Evolutionary conservation across 345 rosid species (phyloP), one percentile per base, ranked within the genome.

Genomic region (Brassica cretica): DNA sequence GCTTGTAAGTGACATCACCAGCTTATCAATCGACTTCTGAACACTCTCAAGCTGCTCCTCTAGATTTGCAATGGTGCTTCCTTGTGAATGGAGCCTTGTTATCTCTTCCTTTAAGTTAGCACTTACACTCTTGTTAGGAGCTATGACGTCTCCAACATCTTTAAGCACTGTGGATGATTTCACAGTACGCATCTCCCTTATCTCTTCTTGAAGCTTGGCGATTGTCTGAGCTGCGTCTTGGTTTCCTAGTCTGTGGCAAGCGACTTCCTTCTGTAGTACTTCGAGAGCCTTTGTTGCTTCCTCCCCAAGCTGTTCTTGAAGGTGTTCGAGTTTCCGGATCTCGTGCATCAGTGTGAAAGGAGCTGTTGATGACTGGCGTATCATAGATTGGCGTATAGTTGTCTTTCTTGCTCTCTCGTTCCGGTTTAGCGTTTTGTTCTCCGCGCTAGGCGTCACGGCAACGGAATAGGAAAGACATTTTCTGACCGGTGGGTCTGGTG

Each of bases 141-240:
- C 83, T 70, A 87, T 46, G 68, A 68, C 84, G 76, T 75, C 86
- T 84, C 80, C 98, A 73, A 89, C 81, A 69, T 84, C 93, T 76
- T 88, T 85, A 12, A 88, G 79, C 74, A 78, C 69, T 32, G 89
- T 71, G 11, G 83, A 75, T 49, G 73, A 3, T 76, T 82, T 85
- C 73, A 89, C 86, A 58, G 95, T 74, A 64, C 90, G 89, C 97
- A 96, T 93, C 69, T 87, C 99, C 82, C 90, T 85, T 77, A 96
- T 96, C 84, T 96, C 99, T 76, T 93, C 97, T 80, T 93, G 99
- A 76, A 96, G 86, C 86, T 90, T 96, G 14, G 98, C 98, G 51
- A 96, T 87, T 21, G 99, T 96, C 85, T 96, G 97, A 2, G 99
- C 99, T 79, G 99, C 99, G 87, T 96, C 97, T 86, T 96, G 99